Evolutionary conservation across 148 eudicot species (phyloP).

Genomic region (Euryodendron excelsum): DNA sequence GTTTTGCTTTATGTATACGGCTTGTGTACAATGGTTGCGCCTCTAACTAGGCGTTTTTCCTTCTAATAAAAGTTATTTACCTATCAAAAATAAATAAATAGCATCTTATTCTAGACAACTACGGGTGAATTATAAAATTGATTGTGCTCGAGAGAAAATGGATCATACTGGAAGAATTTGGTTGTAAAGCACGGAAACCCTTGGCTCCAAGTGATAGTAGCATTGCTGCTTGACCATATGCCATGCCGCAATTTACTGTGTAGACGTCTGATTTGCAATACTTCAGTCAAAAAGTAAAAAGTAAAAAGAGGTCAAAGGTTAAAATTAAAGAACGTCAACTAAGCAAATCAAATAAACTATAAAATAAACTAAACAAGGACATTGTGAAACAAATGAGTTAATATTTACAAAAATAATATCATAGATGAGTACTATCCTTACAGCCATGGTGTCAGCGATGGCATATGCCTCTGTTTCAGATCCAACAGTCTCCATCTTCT

Average conservation of each 20-base stretch:
- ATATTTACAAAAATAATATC: not conserved
- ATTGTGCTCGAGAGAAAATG: slow-evolving; percentile 8
- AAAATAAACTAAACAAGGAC: not conserved
- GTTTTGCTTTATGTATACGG: no score
- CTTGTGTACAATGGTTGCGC: no score
- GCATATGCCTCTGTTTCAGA: slow-evolving; percentile 83
- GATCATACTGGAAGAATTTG: slow-evolving; percentile 67
- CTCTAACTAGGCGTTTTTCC: no score
- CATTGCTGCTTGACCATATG: slow-evolving; percentile 96
- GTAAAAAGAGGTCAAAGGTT: not conserved
- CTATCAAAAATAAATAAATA: no score
- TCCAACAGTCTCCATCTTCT: slow-evolving; percentile 72
- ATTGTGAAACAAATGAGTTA: not conserved
- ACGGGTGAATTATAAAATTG: not conserved
- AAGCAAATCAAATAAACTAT: not conserved
- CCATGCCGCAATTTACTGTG: slow-evolving; percentile 75
- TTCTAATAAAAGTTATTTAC: no score
- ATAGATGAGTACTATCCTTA: slow-evolving; percentile 37
- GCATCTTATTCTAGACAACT: not conserved
- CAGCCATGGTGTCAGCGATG: slow-evolving; percentile 78
- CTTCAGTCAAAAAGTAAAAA: slow-evolving; percentile 26
- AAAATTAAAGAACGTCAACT: not conserved
- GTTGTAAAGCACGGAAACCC: slow-evolving; percentile 77
- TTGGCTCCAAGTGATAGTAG: slow-evolving; percentile 80
- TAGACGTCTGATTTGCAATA: slow-evolving; percentile 67